Evolutionary conservation across 139 green algal genomes (phyloP).

Genomic region (Nannochloris sp.): DNA sequence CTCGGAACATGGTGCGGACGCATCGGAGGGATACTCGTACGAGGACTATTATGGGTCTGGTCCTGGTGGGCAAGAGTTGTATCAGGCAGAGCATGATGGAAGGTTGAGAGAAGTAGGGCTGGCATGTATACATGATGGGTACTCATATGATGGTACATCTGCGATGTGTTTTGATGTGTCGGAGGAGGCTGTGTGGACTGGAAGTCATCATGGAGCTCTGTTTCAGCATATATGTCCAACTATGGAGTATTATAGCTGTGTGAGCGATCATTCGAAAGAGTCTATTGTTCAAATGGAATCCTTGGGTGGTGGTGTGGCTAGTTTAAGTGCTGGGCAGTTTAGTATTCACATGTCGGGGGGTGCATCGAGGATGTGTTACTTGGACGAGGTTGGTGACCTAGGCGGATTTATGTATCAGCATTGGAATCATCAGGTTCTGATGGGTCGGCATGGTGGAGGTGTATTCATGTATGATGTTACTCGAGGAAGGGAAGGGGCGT

Average conservation of each 20-base stretch:
- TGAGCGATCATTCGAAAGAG: constrained; percentile 16
- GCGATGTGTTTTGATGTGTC: constrained; percentile 13
- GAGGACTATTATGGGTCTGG: too few species aligned
- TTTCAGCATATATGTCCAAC: constrained; percentile 25
- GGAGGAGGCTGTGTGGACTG: constrained; percentile 30
- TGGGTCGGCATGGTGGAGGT: constrained; percentile 19
- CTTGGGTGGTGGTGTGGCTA: constrained; percentile 27
- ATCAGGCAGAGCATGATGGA: too few species aligned
- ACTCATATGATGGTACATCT: constrained; percentile 4
- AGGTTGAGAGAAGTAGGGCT: neutral
- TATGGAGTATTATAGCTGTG: constrained; percentile 37
- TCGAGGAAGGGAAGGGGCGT: neutral
- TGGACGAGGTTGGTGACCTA: constrained; percentile 23
- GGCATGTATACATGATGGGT: neutral
- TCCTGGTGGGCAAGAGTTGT: too few species aligned
- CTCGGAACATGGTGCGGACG: too few species aligned
- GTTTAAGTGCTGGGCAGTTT: constrained; percentile 23
- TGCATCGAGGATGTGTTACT: constrained; percentile 11
- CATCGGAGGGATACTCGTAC: too few species aligned
- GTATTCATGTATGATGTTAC: constrained; percentile 26
- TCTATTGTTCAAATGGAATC: constrained; percentile 33
- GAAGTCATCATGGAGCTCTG: constrained; percentile 36
- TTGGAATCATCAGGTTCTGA: constrained; percentile 4
- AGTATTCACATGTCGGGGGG: constrained; percentile 28
- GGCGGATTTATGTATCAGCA: constrained; percentile 17